Conservation (phyloP, 257 asterid genomes). For the Lycium ferocissimum region DNA sequence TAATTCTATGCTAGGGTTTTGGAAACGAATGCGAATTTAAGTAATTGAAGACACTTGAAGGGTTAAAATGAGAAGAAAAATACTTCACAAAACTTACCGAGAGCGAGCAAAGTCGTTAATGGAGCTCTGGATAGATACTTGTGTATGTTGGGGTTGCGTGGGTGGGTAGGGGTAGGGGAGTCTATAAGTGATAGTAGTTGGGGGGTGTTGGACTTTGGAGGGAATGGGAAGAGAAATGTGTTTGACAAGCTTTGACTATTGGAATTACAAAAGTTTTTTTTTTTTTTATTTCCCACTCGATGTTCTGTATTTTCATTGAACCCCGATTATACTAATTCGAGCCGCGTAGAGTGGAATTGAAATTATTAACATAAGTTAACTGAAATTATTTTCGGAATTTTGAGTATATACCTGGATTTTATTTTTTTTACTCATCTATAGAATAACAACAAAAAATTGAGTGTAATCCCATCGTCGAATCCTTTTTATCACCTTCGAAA, state of each 20-base stretch:
- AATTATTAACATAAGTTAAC: too few species aligned
- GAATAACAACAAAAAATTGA: too few species aligned
- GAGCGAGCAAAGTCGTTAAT: not conserved
- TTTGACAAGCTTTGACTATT: constrained; percentile 10
- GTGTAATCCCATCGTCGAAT: too few species aligned
- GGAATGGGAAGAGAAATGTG: constrained; percentile 16
- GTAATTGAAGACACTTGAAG: not conserved
- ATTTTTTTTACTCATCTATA: too few species aligned
- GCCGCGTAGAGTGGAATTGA: not conserved
- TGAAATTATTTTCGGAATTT: too few species aligned
- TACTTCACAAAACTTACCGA: not conserved
- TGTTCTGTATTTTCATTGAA: too few species aligned
- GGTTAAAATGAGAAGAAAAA: not conserved
- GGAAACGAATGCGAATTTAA: not conserved
- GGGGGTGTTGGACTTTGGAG: constrained; percentile 16
- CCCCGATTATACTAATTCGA: too few species aligned
- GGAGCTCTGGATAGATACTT: not conserved
- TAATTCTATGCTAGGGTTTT: constrained; percentile 23
- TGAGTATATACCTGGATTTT: too few species aligned
- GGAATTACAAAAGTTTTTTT: too few species aligned
- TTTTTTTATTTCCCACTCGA: too few species aligned
- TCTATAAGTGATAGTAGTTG: not conserved
- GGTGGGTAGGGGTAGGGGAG: not conserved
- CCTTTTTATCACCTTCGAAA: too few species aligned
- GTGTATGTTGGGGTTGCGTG: too few species aligned